Percentiles rank a stretch among this genome's conserved stretches.
Conservation (phyloP, 2,329 filamentous ascomycete species). For the Myotisia sp. region DNA sequence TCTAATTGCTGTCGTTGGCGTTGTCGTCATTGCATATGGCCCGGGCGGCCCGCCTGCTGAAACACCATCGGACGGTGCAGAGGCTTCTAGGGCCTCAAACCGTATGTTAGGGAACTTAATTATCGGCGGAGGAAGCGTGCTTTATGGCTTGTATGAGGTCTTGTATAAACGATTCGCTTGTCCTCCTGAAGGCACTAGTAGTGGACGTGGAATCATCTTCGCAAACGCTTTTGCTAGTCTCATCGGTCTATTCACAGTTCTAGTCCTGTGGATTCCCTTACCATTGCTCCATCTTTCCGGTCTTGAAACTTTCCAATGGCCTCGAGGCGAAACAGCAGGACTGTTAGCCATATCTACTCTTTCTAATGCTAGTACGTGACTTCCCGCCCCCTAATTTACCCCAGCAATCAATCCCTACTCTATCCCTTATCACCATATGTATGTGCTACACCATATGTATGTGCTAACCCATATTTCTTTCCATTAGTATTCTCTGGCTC, state of each 20-base stretch:
- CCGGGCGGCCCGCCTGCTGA: conserved; percentile 48
- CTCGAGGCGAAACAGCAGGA: conserved; percentile 60
- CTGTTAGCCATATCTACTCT: conserved; percentile 68
- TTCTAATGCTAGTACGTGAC: conserved; percentile 63
- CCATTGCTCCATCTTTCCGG: conserved; percentile 68
- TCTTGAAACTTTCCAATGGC: conserved; percentile 70
- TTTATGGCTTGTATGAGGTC: conserved; percentile 96
- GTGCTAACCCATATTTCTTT: neutral
- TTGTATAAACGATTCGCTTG: conserved; percentile 89
- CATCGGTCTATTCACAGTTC: conserved; percentile 73
- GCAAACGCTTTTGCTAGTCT: conserved; percentile 82
- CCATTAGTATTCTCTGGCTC: conserved; percentile 61
- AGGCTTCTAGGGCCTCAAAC: conserved; percentile 43
- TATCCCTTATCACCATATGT: neutral
- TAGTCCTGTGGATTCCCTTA: conserved; percentile 81
- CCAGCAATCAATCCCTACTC: neutral
- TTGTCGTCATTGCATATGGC: conserved; percentile 90
- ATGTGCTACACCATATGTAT: neutral
- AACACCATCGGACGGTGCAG: conserved; percentile 16
- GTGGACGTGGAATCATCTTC: conserved; percentile 87
- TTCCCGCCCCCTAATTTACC: no score
- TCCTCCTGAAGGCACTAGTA: conserved; percentile 72
- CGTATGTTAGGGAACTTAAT: conserved; percentile 75
- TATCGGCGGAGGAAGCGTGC: conserved; percentile 76
- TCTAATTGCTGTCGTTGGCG: conserved; percentile 70